Percentiles rank a stretch among this genome's conserved stretches.
phyloP scores from a whole-genome alignment of 805 yeast genomes.

The Sungouiella thailandica region DNA sequence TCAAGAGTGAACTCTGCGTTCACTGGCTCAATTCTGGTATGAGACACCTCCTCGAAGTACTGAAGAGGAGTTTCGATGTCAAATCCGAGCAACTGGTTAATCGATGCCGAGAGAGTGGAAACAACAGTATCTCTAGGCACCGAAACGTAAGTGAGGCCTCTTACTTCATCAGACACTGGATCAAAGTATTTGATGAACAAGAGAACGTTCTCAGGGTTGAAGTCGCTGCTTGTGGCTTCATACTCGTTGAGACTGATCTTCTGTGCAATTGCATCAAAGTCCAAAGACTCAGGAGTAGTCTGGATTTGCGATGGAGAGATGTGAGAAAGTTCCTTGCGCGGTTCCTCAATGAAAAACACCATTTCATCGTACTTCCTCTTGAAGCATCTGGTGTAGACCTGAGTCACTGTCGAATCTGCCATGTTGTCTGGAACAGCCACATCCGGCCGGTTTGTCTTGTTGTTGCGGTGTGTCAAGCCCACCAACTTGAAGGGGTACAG shows the following conservation, averaged over 20 bases:
- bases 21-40: conserved; percentile 44
- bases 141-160: conserved; percentile 60
- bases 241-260: conserved; percentile 10
- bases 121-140: conserved; percentile 47
- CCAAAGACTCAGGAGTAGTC: conserved; percentile 20
- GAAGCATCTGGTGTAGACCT: conserved; percentile 44
- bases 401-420: conserved; percentile 42
- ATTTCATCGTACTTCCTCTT: conserved; percentile 45
- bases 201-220: conserved; percentile 18
- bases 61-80: conserved; percentile 28
- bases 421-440: conserved; percentile 21
- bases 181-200: conserved; percentile 67
- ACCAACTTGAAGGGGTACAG: conserved; percentile 50
- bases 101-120: conserved; percentile 32
- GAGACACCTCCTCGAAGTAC: conserved; percentile 59
- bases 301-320: conserved; percentile 3
- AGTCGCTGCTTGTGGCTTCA: conserved; percentile 11
- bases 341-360: conserved; percentile 65
- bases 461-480: conserved; percentile 62
- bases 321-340: conserved; percentile 33
- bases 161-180: conserved; percentile 43
- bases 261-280: conserved; percentile 15
- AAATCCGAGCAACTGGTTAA: conserved; percentile 40
- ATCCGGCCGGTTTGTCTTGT: conserved; percentile 66
- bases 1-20: conserved; percentile 40